Base-by-base conservation (phyloP, 495 filamentous ascomycete species). In the Tuber indicum region DNA sequence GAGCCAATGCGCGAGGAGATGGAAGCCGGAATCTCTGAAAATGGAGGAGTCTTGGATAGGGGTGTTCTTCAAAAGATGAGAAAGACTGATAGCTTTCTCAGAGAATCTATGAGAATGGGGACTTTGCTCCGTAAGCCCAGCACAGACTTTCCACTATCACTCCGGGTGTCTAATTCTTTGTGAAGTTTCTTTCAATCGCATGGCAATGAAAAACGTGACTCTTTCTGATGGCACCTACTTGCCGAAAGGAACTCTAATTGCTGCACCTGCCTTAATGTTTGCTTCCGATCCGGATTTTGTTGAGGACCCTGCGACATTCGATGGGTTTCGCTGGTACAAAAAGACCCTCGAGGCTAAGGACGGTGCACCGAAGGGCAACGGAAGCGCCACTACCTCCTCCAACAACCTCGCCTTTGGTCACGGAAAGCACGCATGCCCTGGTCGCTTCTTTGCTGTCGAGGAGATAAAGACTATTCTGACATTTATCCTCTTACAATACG, bases 361-460 rank as follows among this genome's bases (percentile, higher is more conserved):
- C 7, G 81, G 80, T 19, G 77, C 83, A 32, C 81, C 81, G 10
- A 84, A 84, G 17, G 79, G 77, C 10, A 79, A 85, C 70, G 85
- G 88, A 42, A 88, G 87, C 77, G 85, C 85, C 9, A 83, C 85
- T 47, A 86, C 88, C 12, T 80, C 84, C 1, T 82, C 85, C 14
- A 81, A 86, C 8, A 84, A 86, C 73, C 76, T 89, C 69, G 83
- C 71, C 86, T n/a, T n/a, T n/a, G n/a, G n/a, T n/a, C n/a, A n/a
- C n/a, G n/a, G n/a, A n/a, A n/a, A n/a, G n/a, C n/a, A 88, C 80
- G 87, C 86, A 7, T 89, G 88, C 74, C 87, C 88, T 10, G 88
- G 88, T 23, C 84, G 88, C n/a, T 89, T 88, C 83, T 87, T 89
- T 83, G 87, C 86, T 19, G 81, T 77, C 36, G 79, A 86, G 81